Evolutionary conservation across 1,139 yeast species (phyloP).

Genomic region (Sugiyamaella sp.): DNA sequence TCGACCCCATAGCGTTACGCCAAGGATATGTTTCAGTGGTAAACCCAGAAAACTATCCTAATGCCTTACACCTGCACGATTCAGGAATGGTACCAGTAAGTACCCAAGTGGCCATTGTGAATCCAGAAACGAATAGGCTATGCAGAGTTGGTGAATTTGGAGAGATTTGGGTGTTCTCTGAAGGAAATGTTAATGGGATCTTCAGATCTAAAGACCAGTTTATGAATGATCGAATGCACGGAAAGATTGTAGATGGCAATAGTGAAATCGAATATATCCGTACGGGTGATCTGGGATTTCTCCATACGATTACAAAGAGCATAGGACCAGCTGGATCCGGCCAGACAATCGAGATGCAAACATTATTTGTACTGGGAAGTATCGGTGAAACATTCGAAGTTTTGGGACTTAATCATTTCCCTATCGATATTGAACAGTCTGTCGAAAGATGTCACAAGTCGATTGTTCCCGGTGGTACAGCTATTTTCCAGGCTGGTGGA

Average conservation of each 20-base stretch:
- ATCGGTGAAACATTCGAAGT: constrained; percentile 90
- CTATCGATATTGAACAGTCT: constrained; percentile 77
- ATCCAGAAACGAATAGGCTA: constrained; percentile 80
- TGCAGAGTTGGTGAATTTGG: constrained; percentile 96
- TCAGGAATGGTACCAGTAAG: constrained; percentile 97
- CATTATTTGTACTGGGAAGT: constrained; percentile 81
- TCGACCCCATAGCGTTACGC: constrained; percentile 85
- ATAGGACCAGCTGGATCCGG: constrained; percentile 34
- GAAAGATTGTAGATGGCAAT: constrained; percentile 64
- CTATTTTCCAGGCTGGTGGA: constrained; percentile 83
- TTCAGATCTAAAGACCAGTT: constrained; percentile 47
- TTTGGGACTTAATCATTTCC: constrained; percentile 90
- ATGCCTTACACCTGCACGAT: constrained; percentile 81
- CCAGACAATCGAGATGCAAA: constrained; percentile 62
- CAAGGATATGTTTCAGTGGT: constrained; percentile 85
- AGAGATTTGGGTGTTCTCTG: constrained; percentile 95
- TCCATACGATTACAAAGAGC: constrained; percentile 64
- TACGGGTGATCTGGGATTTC: constrained; percentile 93
- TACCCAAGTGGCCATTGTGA: constrained; percentile 91
- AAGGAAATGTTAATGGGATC: constrained; percentile 71
- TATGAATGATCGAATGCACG: constrained; percentile 55
- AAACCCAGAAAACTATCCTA: constrained; percentile 67
- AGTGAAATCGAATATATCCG: constrained; percentile 67
- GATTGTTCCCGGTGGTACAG: constrained; percentile 57
- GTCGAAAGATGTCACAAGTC: constrained; percentile 68